These are phyloP conservation scores for Neonectria magnoliae DNA, from an alignment of 2,329 filamentous ascomycete species.

Conservation along the genomic window DNA sequence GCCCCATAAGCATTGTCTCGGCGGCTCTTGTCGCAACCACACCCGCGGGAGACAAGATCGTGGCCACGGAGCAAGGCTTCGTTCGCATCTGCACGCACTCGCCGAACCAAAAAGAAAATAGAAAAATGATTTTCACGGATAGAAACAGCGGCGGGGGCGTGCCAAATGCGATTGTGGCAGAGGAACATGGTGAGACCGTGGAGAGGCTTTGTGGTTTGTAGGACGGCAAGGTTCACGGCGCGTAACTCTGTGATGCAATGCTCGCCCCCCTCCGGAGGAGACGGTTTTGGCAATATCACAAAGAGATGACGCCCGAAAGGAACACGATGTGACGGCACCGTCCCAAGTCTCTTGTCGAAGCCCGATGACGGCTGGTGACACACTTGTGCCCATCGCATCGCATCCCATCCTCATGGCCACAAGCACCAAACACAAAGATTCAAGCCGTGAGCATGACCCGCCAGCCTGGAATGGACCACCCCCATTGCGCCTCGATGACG, in stretches of 20 bases:
- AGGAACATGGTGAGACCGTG: background rate
- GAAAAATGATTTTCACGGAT: background rate
- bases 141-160: background rate
- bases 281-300: background rate
- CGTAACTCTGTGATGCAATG: slow-evolving; percentile 22
- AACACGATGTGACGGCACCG: background rate
- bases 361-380: slow-evolving; percentile 16
- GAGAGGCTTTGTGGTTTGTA: too few relatives aligned
- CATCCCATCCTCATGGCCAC: background rate
- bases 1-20: slow-evolving; percentile 16
- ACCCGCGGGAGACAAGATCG: background rate
- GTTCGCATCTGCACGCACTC: background rate
- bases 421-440: slow-evolving; percentile 4
- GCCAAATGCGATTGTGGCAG: background rate
- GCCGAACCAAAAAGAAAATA: background rate
- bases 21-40: slow-evolving; percentile 13
- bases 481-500: slow-evolving; percentile 37
- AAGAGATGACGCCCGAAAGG: background rate
- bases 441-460: slow-evolving; percentile 3
- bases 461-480: slow-evolving; percentile 29
- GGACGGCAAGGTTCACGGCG: slow-evolving; percentile 10
- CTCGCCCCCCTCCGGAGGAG: background rate
- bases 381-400: background rate
- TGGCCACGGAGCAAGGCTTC: slow-evolving; percentile 13
- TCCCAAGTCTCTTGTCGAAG: slow-evolving; percentile 11